Base-by-base conservation (phyloP, 805 yeast genomes). In the Candida takata region DNA sequence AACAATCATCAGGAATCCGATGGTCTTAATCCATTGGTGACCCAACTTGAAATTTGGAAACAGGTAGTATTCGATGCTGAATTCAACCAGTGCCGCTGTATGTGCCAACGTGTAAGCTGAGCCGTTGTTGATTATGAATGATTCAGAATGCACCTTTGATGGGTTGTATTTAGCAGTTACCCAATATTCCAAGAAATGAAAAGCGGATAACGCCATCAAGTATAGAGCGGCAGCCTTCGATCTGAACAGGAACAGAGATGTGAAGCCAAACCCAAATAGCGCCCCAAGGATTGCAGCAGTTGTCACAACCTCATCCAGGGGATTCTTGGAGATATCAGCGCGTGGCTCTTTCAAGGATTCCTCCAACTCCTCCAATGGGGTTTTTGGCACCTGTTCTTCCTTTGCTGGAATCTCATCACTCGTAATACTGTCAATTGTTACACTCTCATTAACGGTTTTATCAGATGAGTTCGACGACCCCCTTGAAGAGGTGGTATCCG, bases 181-280 rank as follows among this genome's bases (percentile, higher is more conserved):
- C 49, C 71, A 74, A 55, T 79, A 92, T 60, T 92, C 98, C 15
- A 84, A 54, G 47, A 84, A 72, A 55, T 92, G 97, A 60, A 90
- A 92, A 0, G 69, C 19, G 3, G 80, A 56, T 8, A 84, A 53
- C 1, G 72, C 55, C 9, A 68, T 55, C 8, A 81, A 39, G 54
- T 83, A 86, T 0, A 75, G 12, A 5, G 71, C 51, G 20, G 66
- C 52, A 6, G 64, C 57, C 28, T 53, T 58, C 44, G 65, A 60
- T 2, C 38, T 37, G 3, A 57, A 34, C 9, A 43, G 36, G 5
- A 60, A 53, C 3, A 61, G 6, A 0, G 60, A 35, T 0, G 62
- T 60, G 0, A 62, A 5, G 1, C 67, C 54, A 1, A 53, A 27
- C 1, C 81, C 81, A 9, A 64, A 47, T 1, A 64, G 19, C 1